Evolutionary conservation across 768 basidiomycete species (phyloP).

Genomic region (Chalciporus pseudorubinellus): DNA sequence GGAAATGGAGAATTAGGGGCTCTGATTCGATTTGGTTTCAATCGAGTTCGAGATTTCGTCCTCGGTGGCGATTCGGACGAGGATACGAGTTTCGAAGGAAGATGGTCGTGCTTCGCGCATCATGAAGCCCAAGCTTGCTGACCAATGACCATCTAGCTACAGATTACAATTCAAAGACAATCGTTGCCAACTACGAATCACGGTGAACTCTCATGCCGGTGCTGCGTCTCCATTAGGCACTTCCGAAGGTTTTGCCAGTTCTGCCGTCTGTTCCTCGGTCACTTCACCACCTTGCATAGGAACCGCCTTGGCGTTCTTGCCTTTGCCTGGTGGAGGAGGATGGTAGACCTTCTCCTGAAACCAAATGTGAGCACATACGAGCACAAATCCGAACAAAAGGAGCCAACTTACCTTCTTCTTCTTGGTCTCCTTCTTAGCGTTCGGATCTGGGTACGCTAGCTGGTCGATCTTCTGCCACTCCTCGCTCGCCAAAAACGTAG

Average conservation of each 20-base stretch:
- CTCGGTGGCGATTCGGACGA: no score
- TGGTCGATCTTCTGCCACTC: conserved; percentile 79
- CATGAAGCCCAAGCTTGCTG: no score
- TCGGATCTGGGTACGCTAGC: conserved; percentile 82
- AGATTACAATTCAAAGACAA: not conserved
- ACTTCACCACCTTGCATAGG: conserved; percentile 3
- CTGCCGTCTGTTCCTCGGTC: not conserved
- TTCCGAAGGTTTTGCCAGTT: not conserved
- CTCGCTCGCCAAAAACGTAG: conserved; percentile 68
- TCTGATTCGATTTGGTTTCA: no score
- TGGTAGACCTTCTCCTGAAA: conserved; percentile 75
- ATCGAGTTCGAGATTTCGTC: no score
- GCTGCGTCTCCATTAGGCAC: conserved; percentile 10
- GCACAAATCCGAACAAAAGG: not conserved
- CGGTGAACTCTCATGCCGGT: not conserved
- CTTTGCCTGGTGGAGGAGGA: conserved; percentile 80
- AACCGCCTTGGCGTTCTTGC: conserved; percentile 44
- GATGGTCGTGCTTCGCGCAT: no score
- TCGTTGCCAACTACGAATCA: not conserved
- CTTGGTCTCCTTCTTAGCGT: conserved; percentile 57
- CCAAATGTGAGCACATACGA: not conserved
- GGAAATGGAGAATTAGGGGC: no score
- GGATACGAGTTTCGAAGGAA: no score
- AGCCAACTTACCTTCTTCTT: conserved; percentile 49
- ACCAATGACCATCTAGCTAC: no score